These are phyloP conservation scores for Xanthoceras sorbifolium DNA, from an alignment of 345 rosid species.

Conservation along the genomic window DNA sequence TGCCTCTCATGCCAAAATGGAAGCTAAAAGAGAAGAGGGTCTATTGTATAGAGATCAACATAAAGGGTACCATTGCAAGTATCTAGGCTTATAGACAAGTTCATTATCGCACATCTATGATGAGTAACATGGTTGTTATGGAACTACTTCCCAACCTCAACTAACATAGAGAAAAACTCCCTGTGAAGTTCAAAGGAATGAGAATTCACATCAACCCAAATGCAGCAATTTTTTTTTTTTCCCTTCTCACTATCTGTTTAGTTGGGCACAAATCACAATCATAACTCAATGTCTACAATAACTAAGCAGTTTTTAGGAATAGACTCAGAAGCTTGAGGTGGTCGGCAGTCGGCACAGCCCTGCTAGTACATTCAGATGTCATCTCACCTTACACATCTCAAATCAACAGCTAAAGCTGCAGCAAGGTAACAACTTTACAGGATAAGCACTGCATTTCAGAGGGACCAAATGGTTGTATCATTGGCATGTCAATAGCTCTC, in stretches of 20 bases:
- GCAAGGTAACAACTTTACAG: not conserved
- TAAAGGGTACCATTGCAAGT: not conserved
- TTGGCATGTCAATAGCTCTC: too few species aligned
- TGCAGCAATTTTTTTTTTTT: not conserved
- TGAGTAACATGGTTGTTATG: not conserved
- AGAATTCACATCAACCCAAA: too few species aligned
- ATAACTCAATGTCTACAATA: not conserved
- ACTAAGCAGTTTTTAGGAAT: not conserved
- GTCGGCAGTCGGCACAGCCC: not conserved
- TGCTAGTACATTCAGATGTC: not conserved
- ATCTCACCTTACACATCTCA: not conserved
- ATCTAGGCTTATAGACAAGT: not conserved
- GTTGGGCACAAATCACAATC: not conserved
- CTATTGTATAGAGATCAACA: not conserved
- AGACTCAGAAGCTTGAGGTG: not conserved
- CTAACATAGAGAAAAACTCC: not conserved
- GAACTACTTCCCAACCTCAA: not conserved
- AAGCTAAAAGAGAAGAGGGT: not conserved
- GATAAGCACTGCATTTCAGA: too few species aligned
- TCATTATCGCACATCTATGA: not conserved
- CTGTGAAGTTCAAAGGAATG: not conserved
- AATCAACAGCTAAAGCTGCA: not conserved
- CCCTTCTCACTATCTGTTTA: not conserved
- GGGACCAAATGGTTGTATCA: too few species aligned
- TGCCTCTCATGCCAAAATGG: too few species aligned